Evolutionary conservation across 208 protist genomes (phyloP), one percentile per base, ranked within the genome.

Genomic region (Wallacemonas sp.): DNA sequence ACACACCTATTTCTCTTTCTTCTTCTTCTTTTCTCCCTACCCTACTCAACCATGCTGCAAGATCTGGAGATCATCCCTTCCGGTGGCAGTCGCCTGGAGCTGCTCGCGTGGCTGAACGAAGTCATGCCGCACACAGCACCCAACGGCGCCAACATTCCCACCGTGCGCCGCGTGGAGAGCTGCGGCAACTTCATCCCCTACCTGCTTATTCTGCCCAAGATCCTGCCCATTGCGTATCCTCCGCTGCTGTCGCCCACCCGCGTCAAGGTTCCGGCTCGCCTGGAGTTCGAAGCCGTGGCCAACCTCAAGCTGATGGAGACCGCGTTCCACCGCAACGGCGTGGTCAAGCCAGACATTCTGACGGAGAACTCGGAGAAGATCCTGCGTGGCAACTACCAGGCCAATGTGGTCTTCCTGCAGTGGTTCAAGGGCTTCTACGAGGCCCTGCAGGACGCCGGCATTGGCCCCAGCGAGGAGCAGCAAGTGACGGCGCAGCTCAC

Each of bases 241-340:
- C 74, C 98, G 12, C 69, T 89, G n/a, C 83, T 88, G 52, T 87
- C 97, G 9, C 90, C 95, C 17, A 91, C 90, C 32, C 79, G 88
- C 17, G 95, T 98, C 0, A 99, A 97, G 74, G 69, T 93, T 17
- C 80, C 80, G 1, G 85, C 89, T 12, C 80, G 74, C 55, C 80
- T 91, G 34, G 97, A 99, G 58, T 98, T 98, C 74, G 98, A 99
- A 74, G 97, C 90, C 48, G 85, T 98, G 11, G 72, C 89, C 11
- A 99, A 99, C 78, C 94, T 97, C 44, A 99, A 99, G 65, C 70
- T 99, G 2, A 57, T 99, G 21, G 88, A 98, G 55, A 83, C 96
- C 19, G 82, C 85, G 1, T 96, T 99, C 69, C 83, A 80, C 23
- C 91, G 91, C 29, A 81, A 97, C 26, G 87, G 85, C 23, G 87